Conservation (phyloP, 768 basidiomycete species). For the Phanerochaete carnosa region DNA sequence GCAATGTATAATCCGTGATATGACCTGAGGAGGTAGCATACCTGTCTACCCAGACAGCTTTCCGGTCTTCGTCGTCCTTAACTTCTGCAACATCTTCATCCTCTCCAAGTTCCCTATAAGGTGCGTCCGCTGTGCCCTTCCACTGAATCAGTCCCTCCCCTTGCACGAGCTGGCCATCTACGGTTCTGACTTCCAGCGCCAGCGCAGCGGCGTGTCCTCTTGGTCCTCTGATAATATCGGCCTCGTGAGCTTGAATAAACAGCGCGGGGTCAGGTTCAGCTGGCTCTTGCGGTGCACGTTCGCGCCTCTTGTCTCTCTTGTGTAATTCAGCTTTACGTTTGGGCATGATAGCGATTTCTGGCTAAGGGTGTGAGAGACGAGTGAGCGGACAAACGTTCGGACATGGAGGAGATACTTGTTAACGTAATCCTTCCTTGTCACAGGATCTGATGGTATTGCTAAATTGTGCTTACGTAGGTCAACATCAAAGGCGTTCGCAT, state of each 20-base stretch:
- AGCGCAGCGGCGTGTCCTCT: conserved; percentile 36
- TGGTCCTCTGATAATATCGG: conserved; percentile 60
- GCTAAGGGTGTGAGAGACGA: too few relatives aligned
- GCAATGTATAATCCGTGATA: not conserved
- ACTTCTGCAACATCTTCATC: conserved; percentile 14
- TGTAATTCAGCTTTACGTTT: not conserved
- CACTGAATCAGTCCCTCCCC: not conserved
- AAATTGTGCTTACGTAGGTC: too few relatives aligned
- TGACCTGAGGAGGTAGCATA: conserved; percentile 39
- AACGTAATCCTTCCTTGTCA: too few relatives aligned
- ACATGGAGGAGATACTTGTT: too few relatives aligned
- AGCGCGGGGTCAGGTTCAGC: conserved; percentile 20
- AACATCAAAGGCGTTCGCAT: too few relatives aligned
- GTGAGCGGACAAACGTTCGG: too few relatives aligned
- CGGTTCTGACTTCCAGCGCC: conserved; percentile 29
- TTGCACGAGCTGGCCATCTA: not conserved
- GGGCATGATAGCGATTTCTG: not conserved
- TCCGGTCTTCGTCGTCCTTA: conserved; percentile 1
- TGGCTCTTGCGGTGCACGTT: not conserved
- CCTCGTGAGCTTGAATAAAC: conserved; percentile 70
- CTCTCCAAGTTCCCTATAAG: not conserved
- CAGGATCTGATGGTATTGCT: too few relatives aligned
- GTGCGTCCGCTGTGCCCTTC: not conserved
- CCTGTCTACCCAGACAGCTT: conserved; percentile 77
- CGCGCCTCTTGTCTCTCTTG: not conserved